phyloP scores from a whole-genome alignment of 495 filamentous ascomycete genomes.

The Lophiotrema nucula region DNA sequence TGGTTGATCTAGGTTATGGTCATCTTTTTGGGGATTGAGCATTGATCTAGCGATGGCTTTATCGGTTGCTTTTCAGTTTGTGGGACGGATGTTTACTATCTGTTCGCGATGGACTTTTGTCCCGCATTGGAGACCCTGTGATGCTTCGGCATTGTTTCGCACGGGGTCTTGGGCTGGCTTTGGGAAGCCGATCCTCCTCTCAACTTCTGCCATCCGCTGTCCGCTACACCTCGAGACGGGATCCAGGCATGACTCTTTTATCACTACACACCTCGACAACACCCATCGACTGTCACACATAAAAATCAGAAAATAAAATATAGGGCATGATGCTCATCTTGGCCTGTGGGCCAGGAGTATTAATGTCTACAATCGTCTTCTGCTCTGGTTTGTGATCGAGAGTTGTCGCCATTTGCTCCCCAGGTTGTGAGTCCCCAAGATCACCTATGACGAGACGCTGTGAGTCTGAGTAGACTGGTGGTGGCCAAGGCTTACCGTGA shows the following conservation, averaged over 20 bases:
- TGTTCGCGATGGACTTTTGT: background rate
- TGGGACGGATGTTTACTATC: too few relatives aligned
- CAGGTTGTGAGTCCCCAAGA: too few relatives aligned
- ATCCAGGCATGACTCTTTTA: background rate
- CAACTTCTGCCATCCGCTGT: background rate
- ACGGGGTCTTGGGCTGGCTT: background rate
- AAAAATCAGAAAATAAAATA: slow-evolving; percentile 15
- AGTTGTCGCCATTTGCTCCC: too few relatives aligned
- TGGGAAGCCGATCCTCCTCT: background rate
- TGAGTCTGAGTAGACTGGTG: too few relatives aligned
- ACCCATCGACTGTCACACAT: too few relatives aligned
- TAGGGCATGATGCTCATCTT: slow-evolving; percentile 19
- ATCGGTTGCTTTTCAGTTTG: background rate
- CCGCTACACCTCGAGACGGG: background rate
- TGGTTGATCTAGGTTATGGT: background rate
- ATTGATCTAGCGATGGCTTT: background rate
- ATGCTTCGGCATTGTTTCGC: background rate
- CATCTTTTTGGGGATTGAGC: too few relatives aligned
- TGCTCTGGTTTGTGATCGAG: too few relatives aligned
- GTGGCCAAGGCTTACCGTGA: too few relatives aligned
- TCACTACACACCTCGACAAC: background rate
- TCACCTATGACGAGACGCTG: too few relatives aligned
- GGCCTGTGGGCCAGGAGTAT: slow-evolving; percentile 12
- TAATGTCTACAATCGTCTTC: slow-evolving; percentile 6
- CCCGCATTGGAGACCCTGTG: background rate